Evolutionary conservation across 306 rosid genomes (phyloP).

Genomic region (Nissolia schottii): DNA sequence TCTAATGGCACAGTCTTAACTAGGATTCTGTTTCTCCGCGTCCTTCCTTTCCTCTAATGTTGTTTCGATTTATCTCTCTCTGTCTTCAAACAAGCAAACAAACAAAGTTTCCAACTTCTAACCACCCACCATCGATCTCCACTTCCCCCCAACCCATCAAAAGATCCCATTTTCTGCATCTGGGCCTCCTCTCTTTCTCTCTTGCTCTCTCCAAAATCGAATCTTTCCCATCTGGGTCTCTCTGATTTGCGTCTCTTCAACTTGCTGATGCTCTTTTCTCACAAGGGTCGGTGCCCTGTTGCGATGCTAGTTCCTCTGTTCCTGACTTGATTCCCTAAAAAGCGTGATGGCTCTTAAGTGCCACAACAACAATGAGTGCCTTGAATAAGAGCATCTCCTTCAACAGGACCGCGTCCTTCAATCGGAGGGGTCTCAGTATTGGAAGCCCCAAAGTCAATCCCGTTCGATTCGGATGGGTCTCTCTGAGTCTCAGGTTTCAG

Average conservation of each 20-base stretch:
- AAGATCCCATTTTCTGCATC: constrained; percentile 26
- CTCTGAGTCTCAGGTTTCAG: constrained; percentile 40
- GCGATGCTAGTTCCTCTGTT: constrained; percentile 16
- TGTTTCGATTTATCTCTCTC: background rate
- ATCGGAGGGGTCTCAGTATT: constrained; percentile 34
- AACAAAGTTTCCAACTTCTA: background rate
- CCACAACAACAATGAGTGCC: constrained; percentile 47
- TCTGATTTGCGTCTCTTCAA: background rate
- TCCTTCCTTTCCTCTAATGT: background rate
- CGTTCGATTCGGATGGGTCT: constrained; percentile 45
- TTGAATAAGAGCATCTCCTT: constrained; percentile 42
- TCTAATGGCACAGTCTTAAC: background rate
- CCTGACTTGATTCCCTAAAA: constrained; percentile 1
- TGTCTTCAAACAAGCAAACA: too few species aligned
- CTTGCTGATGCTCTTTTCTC: background rate
- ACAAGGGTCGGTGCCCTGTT: background rate
- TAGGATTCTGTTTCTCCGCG: constrained; percentile 3
- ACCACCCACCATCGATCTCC: constrained; percentile 8
- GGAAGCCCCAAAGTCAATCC: constrained; percentile 44
- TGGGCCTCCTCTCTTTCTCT: constrained; percentile 26
- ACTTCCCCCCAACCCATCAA: background rate
- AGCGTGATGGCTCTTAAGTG: constrained; percentile 22
- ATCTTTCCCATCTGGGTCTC: constrained; percentile 32
- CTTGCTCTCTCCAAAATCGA: constrained; percentile 25
- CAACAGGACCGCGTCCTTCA: constrained; percentile 32